Base-by-base conservation (phyloP, 2,329 filamentous ascomycete genomes). In the Nemania bipapillata region DNA sequence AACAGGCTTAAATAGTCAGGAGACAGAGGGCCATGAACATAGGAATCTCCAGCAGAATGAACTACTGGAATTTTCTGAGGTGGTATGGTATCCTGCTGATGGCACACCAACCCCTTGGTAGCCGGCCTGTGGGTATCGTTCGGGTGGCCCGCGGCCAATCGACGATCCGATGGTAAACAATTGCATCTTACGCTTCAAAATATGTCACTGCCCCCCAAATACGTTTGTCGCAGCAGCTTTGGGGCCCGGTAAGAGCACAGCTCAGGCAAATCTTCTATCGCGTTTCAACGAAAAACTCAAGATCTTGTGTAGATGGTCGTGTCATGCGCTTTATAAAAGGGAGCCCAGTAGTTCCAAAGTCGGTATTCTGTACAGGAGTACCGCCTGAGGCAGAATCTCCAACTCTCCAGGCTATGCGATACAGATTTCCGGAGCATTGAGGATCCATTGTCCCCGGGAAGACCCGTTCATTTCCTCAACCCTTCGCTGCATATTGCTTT, bases 41-140 rank as follows among this genome's bases (percentile, higher is more conserved):
- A 71, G 64, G 20, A 68, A 71, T 50, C 63, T 70, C 28, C 66
- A 66, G n/a, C 66, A 70, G 42, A 52, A 66, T 63, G 64, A 71
- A 40, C 57, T 70, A 24, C 52, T 71, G 5, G 28, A 60, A 26
- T 68, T 70, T 24, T 71, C 32, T n/a, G 49, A 63, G 60, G n/a
- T 45, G 17, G 24, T 32, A 67, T 26, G 59, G 63, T 49, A 69
- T 71, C 49, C 42, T 50, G 24, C 47, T 70, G 12, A 71, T 69
- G 61, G 70, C 63, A 32, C 69, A 71, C 35, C 61, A 69, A 57
- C 66, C 66, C 47, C 61, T 71, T 12, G 66, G 69, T 9, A 66
- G 70, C 20, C 40, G 64, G 40, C 70, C 67, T 32, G 70, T 70
- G 5, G 67, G 70, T 5, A 60, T 70, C 26, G 70, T 70, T 37